A percentile compares a stretch with the other conserved stretches of the same genome.
Evolutionary conservation across 495 filamentous ascomycete genomes (phyloP).

Genomic region (Podospora bellae-mahoneyi): DNA sequence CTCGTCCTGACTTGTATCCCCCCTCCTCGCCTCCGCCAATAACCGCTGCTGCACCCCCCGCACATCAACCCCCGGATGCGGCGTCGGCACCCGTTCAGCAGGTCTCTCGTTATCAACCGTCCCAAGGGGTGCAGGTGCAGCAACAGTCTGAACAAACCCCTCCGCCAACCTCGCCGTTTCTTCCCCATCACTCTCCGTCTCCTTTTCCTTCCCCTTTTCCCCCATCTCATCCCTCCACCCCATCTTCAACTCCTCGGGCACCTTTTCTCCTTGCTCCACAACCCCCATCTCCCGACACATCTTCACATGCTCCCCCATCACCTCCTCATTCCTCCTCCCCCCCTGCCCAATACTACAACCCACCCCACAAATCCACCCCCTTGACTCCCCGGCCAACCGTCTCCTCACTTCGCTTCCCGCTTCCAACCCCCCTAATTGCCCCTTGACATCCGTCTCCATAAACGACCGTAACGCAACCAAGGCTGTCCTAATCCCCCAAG

Average conservation of each 20-base stretch:
- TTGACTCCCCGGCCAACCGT: conserved; percentile 61
- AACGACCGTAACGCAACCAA: conserved; percentile 66
- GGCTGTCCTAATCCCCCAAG: conserved; percentile 87
- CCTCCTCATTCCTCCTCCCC: conserved; percentile 63
- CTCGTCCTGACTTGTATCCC: neutral
- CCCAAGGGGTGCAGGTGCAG: neutral
- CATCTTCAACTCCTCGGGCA: conserved; percentile 59
- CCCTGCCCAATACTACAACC: conserved; percentile 47
- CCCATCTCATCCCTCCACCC: conserved; percentile 52
- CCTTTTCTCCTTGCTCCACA: conserved; percentile 49
- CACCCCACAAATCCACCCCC: conserved; percentile 55
- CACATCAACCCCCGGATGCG: too few species aligned
- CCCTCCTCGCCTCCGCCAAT: neutral
- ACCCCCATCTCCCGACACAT: conserved; percentile 55
- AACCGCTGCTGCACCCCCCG: neutral
- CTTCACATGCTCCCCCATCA: conserved; percentile 64
- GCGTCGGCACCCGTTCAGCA: conserved; percentile 6
- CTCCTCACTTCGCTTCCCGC: conserved; percentile 58
- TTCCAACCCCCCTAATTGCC: conserved; percentile 88
- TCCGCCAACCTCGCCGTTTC: conserved; percentile 46
- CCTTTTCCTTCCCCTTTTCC: conserved; percentile 10
- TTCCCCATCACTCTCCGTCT: conserved; percentile 27
- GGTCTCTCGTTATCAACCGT: too few species aligned
- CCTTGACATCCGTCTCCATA: conserved; percentile 69
- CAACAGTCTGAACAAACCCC: conserved; percentile 47